Evolutionary conservation across 2,329 filamentous ascomycete genomes (phyloP).

Genomic region (Cladophialophora psammophila): DNA sequence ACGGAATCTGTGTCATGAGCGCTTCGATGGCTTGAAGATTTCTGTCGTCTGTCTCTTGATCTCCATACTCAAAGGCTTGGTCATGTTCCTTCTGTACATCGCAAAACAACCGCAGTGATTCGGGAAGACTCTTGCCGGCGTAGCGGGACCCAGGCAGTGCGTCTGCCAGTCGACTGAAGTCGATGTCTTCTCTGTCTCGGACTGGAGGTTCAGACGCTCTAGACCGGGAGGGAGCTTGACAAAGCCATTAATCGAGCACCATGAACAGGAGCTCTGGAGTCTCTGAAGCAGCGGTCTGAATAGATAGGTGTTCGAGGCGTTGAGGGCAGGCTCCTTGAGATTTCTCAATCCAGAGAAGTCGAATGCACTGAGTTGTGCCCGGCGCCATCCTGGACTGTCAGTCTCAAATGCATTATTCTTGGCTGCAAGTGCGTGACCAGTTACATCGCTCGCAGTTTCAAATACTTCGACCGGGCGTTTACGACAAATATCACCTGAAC

Average conservation of each 20-base stretch:
- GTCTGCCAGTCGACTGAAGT: background rate
- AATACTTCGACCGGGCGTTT: background rate
- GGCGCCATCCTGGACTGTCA: background rate
- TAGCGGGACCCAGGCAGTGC: background rate
- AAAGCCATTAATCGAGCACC: background rate
- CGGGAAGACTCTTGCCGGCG: background rate
- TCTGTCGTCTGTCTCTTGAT: background rate
- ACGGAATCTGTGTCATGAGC: background rate
- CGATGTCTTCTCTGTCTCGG: background rate
- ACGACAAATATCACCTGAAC: background rate
- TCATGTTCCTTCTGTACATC: background rate
- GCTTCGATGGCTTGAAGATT: background rate
- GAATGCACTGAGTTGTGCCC: background rate
- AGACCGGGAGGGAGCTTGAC: background rate
- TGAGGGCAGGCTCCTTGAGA: background rate
- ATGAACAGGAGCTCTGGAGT: background rate
- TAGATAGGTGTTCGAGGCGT: background rate
- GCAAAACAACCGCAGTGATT: background rate
- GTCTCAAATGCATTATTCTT: background rate
- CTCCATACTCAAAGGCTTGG: background rate
- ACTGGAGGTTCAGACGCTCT: background rate
- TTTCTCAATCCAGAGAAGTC: background rate
- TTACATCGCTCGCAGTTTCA: background rate
- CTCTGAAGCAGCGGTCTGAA: background rate
- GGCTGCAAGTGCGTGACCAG: background rate